Conservation (phyloP, 305 asterid genomes). For the Plantago coronopus region DNA sequence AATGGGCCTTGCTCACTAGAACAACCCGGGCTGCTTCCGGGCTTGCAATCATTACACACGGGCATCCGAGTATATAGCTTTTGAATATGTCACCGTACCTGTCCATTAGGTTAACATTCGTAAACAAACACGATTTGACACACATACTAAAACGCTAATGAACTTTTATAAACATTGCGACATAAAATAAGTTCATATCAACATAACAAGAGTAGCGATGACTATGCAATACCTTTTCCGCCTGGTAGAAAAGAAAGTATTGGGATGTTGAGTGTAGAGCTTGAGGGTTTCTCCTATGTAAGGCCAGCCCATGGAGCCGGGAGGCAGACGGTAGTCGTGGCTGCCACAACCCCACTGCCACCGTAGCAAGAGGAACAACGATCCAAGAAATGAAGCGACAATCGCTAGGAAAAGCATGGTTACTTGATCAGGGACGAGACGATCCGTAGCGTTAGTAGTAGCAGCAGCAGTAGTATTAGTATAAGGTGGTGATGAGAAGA, state of each 20-base stretch:
- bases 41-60: slow-evolving; percentile 67
- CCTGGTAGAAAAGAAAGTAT: slow-evolving; percentile 49
- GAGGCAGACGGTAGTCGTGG: slow-evolving; percentile 37
- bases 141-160: no score
- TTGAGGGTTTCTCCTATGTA: slow-evolving; percentile 66
- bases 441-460: background rate
- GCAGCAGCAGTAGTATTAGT: background rate
- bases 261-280: slow-evolving; percentile 61
- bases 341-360: slow-evolving; percentile 9
- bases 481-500: slow-evolving; percentile 1
- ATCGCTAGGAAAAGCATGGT: background rate
- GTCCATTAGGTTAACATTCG: background rate
- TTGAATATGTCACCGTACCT: slow-evolving; percentile 69
- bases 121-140: background rate
- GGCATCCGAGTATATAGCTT: slow-evolving; percentile 69
- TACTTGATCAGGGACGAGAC: background rate
- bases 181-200: no score
- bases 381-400: background rate
- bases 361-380: slow-evolving; percentile 11
- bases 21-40: slow-evolving; percentile 59
- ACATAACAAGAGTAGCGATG: no score
- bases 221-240: slow-evolving; percentile 36
- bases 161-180: no score
- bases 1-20: slow-evolving; percentile 54
- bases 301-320: slow-evolving; percentile 84